Base-by-base conservation (phyloP, 176 grass and related monocot genomes). In the Urochloa ruziziensis region DNA sequence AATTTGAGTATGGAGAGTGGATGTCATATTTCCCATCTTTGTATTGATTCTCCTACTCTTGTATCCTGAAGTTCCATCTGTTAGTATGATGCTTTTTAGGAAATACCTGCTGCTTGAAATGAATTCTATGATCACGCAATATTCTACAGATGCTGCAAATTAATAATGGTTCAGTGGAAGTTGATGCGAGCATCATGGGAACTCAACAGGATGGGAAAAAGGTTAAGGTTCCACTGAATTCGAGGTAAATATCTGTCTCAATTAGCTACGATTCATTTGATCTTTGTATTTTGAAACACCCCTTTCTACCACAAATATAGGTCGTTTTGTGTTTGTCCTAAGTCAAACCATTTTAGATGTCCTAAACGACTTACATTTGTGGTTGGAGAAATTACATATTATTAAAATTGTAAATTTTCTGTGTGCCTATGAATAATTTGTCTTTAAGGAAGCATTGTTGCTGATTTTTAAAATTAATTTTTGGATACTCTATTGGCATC, bases 141-240 rank as follows among this genome's bases (percentile, higher is more conserved):
- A 36, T 53, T 53, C 13, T 79, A 56, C 68, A 98, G 96, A 90
- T 98, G 86, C 84, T 98, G 77, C 91, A 98, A 91, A 82, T 98
- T 70, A 79, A 88, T 82, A 98, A 95, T 35, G 96, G 96, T 53
- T 89, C 91, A 74, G 96, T 98, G 54, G 96, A 98, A 88, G 87
- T 98, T 60, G 96, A 98, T 85, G 43, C 87, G 9, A 88, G 77
- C 84, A 83, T 98, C 39, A 95, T 98, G 91, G 93, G 96, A 78
- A 49, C 52, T 28, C 92, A 93, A 66, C 89, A 98, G 88, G 93
- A 98, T 73, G 84, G 88, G 10, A 98, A 93, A 88, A 95, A 88
- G 80, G 82, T 93, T 29, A 98, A 98, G 71, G 79, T 98, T 93
- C 96, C 96, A 82, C 74, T 95, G 37, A 98, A 98, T 91, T 98